Evolutionary conservation across 371 early-diverging fungal genomes (phyloP).

Genomic region (Coemansia sp.): DNA sequence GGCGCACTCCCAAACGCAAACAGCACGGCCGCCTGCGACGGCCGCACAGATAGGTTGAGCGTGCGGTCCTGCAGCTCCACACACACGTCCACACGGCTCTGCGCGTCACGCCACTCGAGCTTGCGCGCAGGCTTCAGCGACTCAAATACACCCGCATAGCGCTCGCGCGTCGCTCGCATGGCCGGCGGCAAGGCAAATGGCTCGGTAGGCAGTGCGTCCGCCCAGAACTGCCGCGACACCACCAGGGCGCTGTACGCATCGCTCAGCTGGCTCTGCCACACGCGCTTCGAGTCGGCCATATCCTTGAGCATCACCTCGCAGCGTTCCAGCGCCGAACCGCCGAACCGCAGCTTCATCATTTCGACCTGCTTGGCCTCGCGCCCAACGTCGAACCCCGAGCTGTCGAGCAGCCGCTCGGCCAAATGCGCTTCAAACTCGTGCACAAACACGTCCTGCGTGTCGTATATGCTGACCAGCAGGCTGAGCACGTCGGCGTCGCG

Average conservation of each 20-base stretch:
- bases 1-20: slow-evolving; percentile 36
- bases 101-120: slow-evolving; percentile 53
- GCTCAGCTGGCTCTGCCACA: slow-evolving; percentile 45
- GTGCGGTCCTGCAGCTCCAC: slow-evolving; percentile 55
- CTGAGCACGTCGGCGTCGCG: slow-evolving; percentile 47
- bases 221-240: slow-evolving; percentile 63
- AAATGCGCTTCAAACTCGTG: slow-evolving; percentile 61
- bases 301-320: slow-evolving; percentile 73
- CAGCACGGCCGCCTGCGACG: slow-evolving; percentile 57
- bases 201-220: not conserved
- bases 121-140: slow-evolving; percentile 53
- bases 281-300: slow-evolving; percentile 61
- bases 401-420: slow-evolving; percentile 53
- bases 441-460: slow-evolving; percentile 59
- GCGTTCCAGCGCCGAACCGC: slow-evolving; percentile 55
- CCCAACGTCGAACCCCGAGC: slow-evolving; percentile 52
- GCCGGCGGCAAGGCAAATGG: slow-evolving; percentile 42
- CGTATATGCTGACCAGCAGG: slow-evolving; percentile 59
- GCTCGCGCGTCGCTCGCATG: slow-evolving; percentile 38
- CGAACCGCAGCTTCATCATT: slow-evolving; percentile 63
- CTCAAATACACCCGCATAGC: slow-evolving; percentile 49
- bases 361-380: slow-evolving; percentile 62
- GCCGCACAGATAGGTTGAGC: slow-evolving; percentile 45
- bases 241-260: slow-evolving; percentile 50
- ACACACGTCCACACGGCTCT: slow-evolving; percentile 54